Conservation (phyloP, 148 eudicot species). For the Oxyria digyna region DNA sequence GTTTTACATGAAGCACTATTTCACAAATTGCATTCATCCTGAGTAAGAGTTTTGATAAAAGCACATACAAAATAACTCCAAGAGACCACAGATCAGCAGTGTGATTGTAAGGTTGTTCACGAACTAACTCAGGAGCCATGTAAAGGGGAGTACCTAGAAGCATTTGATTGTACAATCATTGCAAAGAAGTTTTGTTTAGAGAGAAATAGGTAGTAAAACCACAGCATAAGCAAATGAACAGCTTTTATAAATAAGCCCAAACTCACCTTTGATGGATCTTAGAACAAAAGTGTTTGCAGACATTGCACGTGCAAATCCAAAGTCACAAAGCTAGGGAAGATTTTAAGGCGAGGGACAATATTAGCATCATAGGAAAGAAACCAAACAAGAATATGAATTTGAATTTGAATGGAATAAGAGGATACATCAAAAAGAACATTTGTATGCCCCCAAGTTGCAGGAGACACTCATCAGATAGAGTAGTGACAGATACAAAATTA, state of each 20-base stretch:
- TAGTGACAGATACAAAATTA: not conserved
- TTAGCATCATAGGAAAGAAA: not conserved
- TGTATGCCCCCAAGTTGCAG: not conserved
- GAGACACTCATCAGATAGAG: not conserved
- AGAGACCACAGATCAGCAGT: slow-evolving; percentile 99
- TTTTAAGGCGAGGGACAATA: not conserved
- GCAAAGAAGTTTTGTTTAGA: not conserved
- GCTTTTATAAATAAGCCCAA: not conserved
- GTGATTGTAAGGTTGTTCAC: slow-evolving; percentile 99
- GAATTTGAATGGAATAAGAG: not conserved
- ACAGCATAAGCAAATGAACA: not conserved
- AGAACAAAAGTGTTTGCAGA: slow-evolving; percentile 92
- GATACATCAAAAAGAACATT: not conserved
- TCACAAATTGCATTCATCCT: not conserved
- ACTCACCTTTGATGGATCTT: slow-evolving; percentile 93
- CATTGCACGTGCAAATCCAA: slow-evolving; percentile 99
- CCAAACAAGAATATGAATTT: not conserved
- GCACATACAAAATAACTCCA: slow-evolving; percentile 87
- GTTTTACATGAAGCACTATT: not conserved
- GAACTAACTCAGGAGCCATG: slow-evolving; percentile 99
- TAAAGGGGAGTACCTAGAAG: slow-evolving; percentile 86
- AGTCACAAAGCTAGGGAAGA: slow-evolving; percentile 84
- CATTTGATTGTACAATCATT: not conserved
- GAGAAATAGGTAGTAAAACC: slow-evolving; percentile 1
- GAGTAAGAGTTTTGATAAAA: not conserved